Base-by-base conservation (phyloP, 2,329 filamentous ascomycete species). In the Parasarocladium wereldwijsianum region DNA sequence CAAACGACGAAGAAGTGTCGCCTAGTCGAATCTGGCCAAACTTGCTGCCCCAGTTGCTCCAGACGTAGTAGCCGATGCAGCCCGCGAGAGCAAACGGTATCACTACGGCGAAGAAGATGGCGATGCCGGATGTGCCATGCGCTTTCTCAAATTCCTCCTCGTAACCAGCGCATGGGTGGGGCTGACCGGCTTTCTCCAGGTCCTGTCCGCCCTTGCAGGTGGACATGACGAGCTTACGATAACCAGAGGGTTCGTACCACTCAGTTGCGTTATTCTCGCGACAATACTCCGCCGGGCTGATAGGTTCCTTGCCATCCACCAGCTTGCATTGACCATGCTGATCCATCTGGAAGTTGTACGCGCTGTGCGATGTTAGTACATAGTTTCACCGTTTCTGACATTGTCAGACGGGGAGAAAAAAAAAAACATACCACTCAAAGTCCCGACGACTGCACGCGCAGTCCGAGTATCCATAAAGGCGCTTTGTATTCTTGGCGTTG, bases 1-100 rank as follows among this genome's bases (percentile, higher is more conserved):
- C 73, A 37, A 86, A 51, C 14, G 45, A 51, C 35, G 45, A 44
- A 31, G 45, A 46, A 39, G 59, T 55, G 44, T 94, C 90, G 33
- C 90, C 90, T 10, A 98, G 71, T 14, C 84, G 71, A 48, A 98
- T 87, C 49, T 87, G 77, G 8, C 90, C 90, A 49, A 96, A 93
- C 49, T 92, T 92, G 52, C 75, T 74, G 42, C 75, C 76, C 82
- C 83, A 94, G 54, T 81, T 81, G 36, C 62, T 70, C 62, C 76
- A 93, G 13, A 87, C 76, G 54, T 75, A 94, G 62, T 81, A 94
- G 22, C 90, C 90, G 10, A 78, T 64, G 4, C 63, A 76, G 1
- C 60, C 67, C 2, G 90, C 87, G 1, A 75, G 58, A 2, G 56
- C 64, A 34, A 96, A 65, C 0, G 87, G 85, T 4, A 87, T 57